Conservation (phyloP, 257 asterid species). For the Mitragyna speciosa region DNA sequence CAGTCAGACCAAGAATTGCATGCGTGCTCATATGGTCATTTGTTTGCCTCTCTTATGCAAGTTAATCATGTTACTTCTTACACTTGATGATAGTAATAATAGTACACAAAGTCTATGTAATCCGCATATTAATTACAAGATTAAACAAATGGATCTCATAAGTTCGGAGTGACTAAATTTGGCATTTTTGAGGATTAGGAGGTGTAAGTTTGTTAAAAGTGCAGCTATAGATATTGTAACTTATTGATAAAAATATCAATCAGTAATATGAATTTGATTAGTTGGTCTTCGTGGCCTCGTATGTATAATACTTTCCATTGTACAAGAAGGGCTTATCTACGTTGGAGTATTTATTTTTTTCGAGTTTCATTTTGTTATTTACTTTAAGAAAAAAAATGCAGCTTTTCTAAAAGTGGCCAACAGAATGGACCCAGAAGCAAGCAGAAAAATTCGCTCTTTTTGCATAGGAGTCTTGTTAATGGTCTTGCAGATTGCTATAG, state of each 20-base stretch:
- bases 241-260: no score
- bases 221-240: no score
- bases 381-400: not conserved
- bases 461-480: conserved; percentile 9
- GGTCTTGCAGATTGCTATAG: conserved; percentile 25
- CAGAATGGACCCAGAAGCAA: conserved; percentile 33
- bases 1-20: conserved; percentile 24
- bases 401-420: conserved; percentile 22
- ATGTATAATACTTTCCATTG: no score
- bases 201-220: no score
- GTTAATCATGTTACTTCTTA: conserved; percentile 11
- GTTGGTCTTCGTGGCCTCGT: no score
- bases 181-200: not conserved
- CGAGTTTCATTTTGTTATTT: no score
- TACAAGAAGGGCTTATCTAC: no score
- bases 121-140: not conserved
- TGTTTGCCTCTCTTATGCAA: conserved; percentile 10
- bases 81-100: not conserved
- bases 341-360: no score
- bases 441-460: not conserved
- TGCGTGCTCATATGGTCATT: conserved; percentile 14
- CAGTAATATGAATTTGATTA: no score
- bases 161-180: not conserved
- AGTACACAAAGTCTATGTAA: not conserved
- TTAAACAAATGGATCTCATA: not conserved